Percentiles rank a stretch among this genome's conserved stretches.
These are phyloP conservation scores for Arthrobotrys megalospora DNA, from an alignment of 2,329 filamentous ascomycete species.

Conservation along the genomic window DNA sequence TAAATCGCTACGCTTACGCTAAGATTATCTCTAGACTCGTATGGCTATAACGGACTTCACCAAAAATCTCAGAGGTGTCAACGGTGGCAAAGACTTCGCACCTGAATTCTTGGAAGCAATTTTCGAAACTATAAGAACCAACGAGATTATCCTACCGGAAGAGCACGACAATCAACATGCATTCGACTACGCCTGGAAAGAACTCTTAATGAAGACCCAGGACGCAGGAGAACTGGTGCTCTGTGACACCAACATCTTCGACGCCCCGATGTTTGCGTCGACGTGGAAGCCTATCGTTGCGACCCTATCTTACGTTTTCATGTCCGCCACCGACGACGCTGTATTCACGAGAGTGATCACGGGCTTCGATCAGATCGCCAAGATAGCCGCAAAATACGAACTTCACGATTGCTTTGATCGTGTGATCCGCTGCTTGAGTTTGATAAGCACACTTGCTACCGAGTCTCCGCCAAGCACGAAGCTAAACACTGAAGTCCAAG, in stretches of 20 bases:
- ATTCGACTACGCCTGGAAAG: conserved; percentile 81
- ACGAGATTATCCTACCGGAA: conserved; percentile 96
- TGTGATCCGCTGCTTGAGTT: conserved; percentile 89
- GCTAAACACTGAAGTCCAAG: conserved; percentile 95
- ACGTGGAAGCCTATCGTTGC: conserved; percentile 97
- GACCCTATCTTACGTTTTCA: conserved; percentile 97
- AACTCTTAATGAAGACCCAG: conserved; percentile 87
- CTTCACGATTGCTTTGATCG: conserved; percentile 90
- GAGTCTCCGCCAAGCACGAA: conserved; percentile 83
- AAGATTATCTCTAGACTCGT: conserved; percentile 75
- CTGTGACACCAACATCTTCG: conserved; percentile 89
- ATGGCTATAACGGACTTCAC: conserved; percentile 89
- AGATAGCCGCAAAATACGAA: conserved; percentile 87
- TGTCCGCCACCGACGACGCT: conserved; percentile 96
- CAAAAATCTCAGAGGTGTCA: conserved; percentile 90
- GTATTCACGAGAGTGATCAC: conserved; percentile 94
- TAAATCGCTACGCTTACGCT: neutral
- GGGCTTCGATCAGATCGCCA: conserved; percentile 95
- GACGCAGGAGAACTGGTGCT: conserved; percentile 80
- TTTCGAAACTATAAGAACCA: conserved; percentile 89
- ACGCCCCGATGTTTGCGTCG: conserved; percentile 96
- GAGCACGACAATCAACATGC: conserved; percentile 71
- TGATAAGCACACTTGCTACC: conserved; percentile 88
- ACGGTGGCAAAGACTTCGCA: conserved; percentile 86
- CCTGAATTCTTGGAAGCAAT: conserved; percentile 87